phyloP scores from a whole-genome alignment of 495 filamentous ascomycete genomes.

The Neurospora cerealis region DNA sequence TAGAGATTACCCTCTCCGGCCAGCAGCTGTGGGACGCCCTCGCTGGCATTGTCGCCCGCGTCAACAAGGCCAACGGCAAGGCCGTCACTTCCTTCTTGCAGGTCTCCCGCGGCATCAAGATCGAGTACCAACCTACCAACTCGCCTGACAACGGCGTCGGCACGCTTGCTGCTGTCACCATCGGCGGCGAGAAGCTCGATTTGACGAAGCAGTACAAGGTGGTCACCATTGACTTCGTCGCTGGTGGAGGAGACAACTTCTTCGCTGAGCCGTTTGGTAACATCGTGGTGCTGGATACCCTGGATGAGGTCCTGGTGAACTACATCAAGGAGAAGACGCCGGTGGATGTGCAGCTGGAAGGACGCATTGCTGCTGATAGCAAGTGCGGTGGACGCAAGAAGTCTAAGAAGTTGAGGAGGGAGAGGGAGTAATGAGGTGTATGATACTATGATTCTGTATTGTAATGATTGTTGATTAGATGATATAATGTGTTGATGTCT shows the following conservation, averaged over 20 bases:
- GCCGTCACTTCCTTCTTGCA: slow-evolving; percentile 43
- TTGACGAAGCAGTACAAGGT: slow-evolving; percentile 31
- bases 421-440: not conserved
- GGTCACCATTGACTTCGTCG: slow-evolving; percentile 46
- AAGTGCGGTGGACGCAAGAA: slow-evolving; percentile 1
- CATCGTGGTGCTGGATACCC: slow-evolving; percentile 34
- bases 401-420: not conserved
- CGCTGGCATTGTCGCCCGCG: slow-evolving; percentile 35
- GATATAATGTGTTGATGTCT: not conserved
- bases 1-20: slow-evolving; percentile 35
- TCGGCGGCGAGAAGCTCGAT: slow-evolving; percentile 31
- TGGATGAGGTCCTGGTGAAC: slow-evolving; percentile 40
- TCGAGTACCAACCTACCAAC: slow-evolving; percentile 34
- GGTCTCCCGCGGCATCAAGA: slow-evolving; percentile 35
- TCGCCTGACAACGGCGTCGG: slow-evolving; percentile 12
- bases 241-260: slow-evolving; percentile 46
- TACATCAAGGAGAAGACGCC: slow-evolving; percentile 37
- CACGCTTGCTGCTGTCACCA: slow-evolving; percentile 30
- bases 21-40: slow-evolving; percentile 38
- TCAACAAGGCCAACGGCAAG: slow-evolving; percentile 37
- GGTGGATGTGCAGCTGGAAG: slow-evolving; percentile 37
- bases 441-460: not conserved
- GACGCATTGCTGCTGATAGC: slow-evolving; percentile 27
- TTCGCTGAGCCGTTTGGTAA: slow-evolving; percentile 23
- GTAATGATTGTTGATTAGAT: not conserved